Percentiles rank a stretch among this genome's conserved stretches.
phyloP scores from a whole-genome alignment of 2,329 filamentous ascomycete genomes.

The Aspergillus japonicus region DNA sequence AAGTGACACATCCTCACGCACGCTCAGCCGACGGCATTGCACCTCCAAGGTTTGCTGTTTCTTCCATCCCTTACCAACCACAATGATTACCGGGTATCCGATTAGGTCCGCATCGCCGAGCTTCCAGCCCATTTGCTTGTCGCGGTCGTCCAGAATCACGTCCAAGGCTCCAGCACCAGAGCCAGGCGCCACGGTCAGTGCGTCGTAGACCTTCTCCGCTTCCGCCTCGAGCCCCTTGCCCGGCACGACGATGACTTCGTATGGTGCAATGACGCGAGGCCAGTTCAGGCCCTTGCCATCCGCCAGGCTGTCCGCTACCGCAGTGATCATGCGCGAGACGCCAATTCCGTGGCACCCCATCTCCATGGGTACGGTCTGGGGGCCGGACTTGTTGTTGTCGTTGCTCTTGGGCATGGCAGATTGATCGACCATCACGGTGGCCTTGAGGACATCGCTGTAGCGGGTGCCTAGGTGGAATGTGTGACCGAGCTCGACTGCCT shows the following conservation, averaged over 20 bases:
- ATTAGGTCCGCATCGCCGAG: conserved; percentile 84
- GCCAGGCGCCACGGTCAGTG: conserved; percentile 40
- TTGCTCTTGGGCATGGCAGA: conserved; percentile 19
- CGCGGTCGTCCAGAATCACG: conserved; percentile 71
- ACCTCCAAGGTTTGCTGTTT: conserved; percentile 64
- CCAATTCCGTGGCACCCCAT: conserved; percentile 99
- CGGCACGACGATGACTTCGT: conserved; percentile 68
- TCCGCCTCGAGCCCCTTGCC: conserved; percentile 49
- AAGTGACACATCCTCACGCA: conserved; percentile 60
- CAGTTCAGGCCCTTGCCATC: conserved; percentile 78
- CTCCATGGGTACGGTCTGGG: conserved; percentile 60
- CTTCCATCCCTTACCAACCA: conserved; percentile 72
- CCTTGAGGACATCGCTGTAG: conserved; percentile 74
- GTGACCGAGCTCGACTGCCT: conserved; percentile 86
- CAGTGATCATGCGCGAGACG: conserved; percentile 83
- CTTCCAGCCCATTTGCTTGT: conserved; percentile 74
- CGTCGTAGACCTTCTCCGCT: conserved; percentile 63
- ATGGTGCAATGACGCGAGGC: conserved; percentile 84
- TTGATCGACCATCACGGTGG: conserved; percentile 55
- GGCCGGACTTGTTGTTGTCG: conserved; percentile 10
- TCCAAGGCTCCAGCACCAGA: conserved; percentile 50
- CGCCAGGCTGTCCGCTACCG: conserved; percentile 72
- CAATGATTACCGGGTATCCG: conserved; percentile 80
- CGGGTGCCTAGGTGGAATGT: conserved; percentile 91
- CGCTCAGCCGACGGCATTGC: conserved; percentile 66